phyloP scores from a whole-genome alignment of 768 basidiomycete genomes.

The Agrocybe pediades region DNA sequence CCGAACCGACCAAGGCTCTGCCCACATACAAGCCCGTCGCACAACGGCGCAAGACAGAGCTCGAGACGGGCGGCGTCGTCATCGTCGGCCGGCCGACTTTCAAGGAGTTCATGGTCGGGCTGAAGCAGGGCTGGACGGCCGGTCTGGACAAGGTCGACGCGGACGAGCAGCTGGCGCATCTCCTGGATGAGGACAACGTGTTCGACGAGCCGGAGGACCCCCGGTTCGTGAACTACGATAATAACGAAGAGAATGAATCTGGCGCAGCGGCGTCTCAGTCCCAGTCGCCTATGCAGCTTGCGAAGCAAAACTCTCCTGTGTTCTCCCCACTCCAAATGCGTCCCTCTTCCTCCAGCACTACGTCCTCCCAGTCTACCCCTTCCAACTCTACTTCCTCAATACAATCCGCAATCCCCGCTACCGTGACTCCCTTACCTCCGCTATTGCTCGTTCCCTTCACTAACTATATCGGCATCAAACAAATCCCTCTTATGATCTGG shows the following conservation, averaged over 20 bases:
- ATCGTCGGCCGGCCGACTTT: conserved; percentile 87
- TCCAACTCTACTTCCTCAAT: conserved; percentile 6
- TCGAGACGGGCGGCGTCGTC: conserved; percentile 79
- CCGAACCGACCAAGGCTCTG: conserved; percentile 42
- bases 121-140: conserved; percentile 84
- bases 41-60: conserved; percentile 55
- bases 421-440: conserved; percentile 76
- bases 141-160: conserved; percentile 65
- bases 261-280: conserved; percentile 20
- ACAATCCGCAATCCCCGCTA: conserved; percentile 47
- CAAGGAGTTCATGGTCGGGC: conserved; percentile 93
- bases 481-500: conserved; percentile 88
- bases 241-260: conserved; percentile 10
- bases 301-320: conserved; percentile 25
- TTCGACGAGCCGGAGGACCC: conserved; percentile 66
- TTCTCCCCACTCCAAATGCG: conserved; percentile 35
- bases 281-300: conserved; percentile 25
- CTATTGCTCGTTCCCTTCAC: conserved; percentile 75
- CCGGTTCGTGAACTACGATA: not conserved
- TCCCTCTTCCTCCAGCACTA: conserved; percentile 11
- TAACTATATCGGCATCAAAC: conserved; percentile 78
- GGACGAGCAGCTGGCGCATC: conserved; percentile 69
- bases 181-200: conserved; percentile 69
- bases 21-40: conserved; percentile 54
- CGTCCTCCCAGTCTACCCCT: not conserved